Percentiles rank a stretch among this genome's conserved stretches.
These are phyloP conservation scores for Ceratocystis destructans DNA, from an alignment of 2,329 filamentous ascomycete species.

Conservation along the genomic window DNA sequence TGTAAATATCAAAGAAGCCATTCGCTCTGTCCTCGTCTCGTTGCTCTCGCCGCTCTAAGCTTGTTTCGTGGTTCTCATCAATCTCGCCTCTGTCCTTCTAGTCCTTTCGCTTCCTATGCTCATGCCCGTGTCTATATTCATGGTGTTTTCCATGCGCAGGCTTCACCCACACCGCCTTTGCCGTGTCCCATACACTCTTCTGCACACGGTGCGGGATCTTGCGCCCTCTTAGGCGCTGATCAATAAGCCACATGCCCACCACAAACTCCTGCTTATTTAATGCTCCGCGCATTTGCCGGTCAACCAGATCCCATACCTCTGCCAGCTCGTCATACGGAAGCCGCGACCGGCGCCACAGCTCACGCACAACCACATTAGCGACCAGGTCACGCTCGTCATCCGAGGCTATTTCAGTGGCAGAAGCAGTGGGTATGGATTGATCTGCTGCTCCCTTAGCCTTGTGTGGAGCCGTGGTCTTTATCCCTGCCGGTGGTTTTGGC, in stretches of 20 bases:
- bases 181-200: conserved; percentile 65
- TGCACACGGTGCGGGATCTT: conserved; percentile 60
- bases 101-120: neutral
- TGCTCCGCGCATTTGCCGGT: conserved; percentile 39
- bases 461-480: neutral
- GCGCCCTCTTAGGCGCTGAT: conserved; percentile 64
- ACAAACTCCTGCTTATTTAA: conserved; percentile 61
- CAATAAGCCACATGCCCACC: conserved; percentile 69
- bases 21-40: neutral
- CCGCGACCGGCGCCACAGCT: conserved; percentile 62
- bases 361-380: conserved; percentile 52
- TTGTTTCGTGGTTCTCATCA: neutral
- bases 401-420: conserved; percentile 5
- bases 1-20: neutral
- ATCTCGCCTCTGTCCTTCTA: neutral
- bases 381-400: conserved; percentile 38
- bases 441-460: neutral
- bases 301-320: conserved; percentile 66
- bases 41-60: neutral
- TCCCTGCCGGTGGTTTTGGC: neutral
- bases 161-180: conserved; percentile 32
- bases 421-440: conserved; percentile 8
- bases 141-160: neutral
- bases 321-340: conserved; percentile 54
- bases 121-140: neutral